Conservation (phyloP, 805 yeast genomes). For the Pichia pseudocactophila region DNA sequence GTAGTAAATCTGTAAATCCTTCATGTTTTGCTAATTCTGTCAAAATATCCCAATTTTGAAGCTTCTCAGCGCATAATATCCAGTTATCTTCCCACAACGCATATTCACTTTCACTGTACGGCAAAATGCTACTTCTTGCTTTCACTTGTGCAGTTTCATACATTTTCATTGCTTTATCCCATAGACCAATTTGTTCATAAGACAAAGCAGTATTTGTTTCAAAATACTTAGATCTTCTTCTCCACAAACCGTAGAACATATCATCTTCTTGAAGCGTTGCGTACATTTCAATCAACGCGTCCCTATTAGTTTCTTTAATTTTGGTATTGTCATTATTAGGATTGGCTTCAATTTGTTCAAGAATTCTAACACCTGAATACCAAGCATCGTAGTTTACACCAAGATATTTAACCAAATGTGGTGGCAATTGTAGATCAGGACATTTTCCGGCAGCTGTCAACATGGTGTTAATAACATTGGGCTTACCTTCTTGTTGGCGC, state of each 20-base stretch:
- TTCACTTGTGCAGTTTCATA: slow-evolving; percentile 96
- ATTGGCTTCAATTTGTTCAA: slow-evolving; percentile 55
- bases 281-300: slow-evolving; percentile 84
- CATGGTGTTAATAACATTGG: slow-evolving; percentile 78
- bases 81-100: slow-evolving; percentile 98
- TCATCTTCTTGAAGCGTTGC: slow-evolving; percentile 88
- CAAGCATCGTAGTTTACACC: slow-evolving; percentile 85
- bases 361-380: slow-evolving; percentile 78
- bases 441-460: slow-evolving; percentile 77
- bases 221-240: slow-evolving; percentile 87
- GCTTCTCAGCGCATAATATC: slow-evolving; percentile 93
- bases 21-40: slow-evolving; percentile 97
- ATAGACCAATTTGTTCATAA: slow-evolving; percentile 88
- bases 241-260: slow-evolving; percentile 96
- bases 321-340: slow-evolving; percentile 51
- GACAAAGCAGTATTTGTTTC: slow-evolving; percentile 91
- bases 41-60: slow-evolving; percentile 96
- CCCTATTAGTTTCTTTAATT: slow-evolving; percentile 77
- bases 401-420: slow-evolving; percentile 82
- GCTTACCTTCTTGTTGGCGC: slow-evolving; percentile 79
- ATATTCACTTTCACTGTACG: slow-evolving; percentile 92
- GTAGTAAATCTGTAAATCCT: slow-evolving; percentile 85
- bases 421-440: slow-evolving; percentile 74
- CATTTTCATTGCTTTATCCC: slow-evolving; percentile 89
- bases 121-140: slow-evolving; percentile 89